A percentile compares a stretch with the other conserved stretches of the same genome.
Conservation (phyloP, 306 rosid species). For the Citrullus amarus region DNA sequence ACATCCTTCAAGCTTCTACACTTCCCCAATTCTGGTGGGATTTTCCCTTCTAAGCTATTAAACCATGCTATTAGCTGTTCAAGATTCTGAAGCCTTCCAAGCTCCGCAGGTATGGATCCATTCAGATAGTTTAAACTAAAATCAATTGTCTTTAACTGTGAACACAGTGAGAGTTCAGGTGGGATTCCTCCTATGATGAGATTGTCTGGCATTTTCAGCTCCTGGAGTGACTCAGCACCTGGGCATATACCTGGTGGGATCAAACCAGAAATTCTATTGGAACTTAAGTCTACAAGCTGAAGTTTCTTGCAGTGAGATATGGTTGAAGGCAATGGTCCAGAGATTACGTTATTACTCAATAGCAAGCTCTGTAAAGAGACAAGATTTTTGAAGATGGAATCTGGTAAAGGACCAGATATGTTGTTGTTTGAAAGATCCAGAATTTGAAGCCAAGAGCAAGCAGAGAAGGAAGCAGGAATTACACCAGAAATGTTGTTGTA, state of each 20-base stretch:
- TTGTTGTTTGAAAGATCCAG: constrained; percentile 85
- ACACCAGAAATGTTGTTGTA: constrained; percentile 70
- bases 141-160: constrained; percentile 76
- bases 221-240: constrained; percentile 72
- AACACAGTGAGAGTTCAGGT: constrained; percentile 51
- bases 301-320: constrained; percentile 63
- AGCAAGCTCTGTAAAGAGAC: constrained; percentile 52
- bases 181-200: constrained; percentile 67
- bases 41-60: constrained; percentile 72
- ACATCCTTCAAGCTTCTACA: constrained; percentile 83
- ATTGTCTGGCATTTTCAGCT: constrained; percentile 82
- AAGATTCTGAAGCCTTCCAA: constrained; percentile 69
- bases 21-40: constrained; percentile 77
- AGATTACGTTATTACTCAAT: constrained; percentile 63
- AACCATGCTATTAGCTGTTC: constrained; percentile 92
- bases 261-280: constrained; percentile 61
- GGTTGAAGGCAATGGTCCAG: constrained; percentile 68
- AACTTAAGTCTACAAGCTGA: constrained; percentile 70
- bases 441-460: constrained; percentile 55
- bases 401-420: constrained; percentile 60
- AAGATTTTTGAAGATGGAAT: constrained; percentile 47
- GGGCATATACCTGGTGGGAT: constrained; percentile 73
- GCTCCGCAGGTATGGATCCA: constrained; percentile 84
- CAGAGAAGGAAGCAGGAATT: constrained; percentile 49
- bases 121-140: constrained; percentile 72